Conservation (phyloP, 2,329 filamentous ascomycete genomes). For the Trichoderma brevicompactum region DNA sequence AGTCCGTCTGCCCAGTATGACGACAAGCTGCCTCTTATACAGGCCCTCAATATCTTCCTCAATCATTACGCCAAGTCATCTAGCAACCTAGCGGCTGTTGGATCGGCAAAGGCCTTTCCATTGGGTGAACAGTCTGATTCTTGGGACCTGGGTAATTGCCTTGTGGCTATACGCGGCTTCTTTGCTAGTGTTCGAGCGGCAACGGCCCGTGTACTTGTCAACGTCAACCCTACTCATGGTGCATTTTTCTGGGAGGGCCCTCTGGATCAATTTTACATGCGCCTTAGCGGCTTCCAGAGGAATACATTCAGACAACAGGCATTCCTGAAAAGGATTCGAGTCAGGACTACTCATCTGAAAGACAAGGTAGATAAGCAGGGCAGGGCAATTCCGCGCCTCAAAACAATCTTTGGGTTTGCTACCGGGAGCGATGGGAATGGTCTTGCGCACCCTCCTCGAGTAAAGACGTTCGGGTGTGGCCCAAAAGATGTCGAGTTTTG, state of each 20-base stretch:
- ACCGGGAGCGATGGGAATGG: conserved; percentile 41
- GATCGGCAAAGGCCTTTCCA: conserved; percentile 39
- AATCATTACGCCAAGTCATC: conserved; percentile 42
- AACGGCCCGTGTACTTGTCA: conserved; percentile 30
- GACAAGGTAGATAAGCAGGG: conserved; percentile 40
- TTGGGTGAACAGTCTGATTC: conserved; percentile 21
- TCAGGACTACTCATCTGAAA: conserved; percentile 47
- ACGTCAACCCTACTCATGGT: conserved; percentile 42
- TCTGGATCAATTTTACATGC: conserved; percentile 33
- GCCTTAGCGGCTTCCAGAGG: conserved; percentile 8
- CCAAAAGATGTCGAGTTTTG: conserved; percentile 61
- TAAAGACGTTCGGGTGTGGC: conserved; percentile 47
- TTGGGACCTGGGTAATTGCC: conserved; percentile 36
- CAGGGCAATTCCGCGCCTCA: conserved; percentile 43
- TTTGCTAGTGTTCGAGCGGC: conserved; percentile 32
- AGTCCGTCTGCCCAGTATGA: conserved; percentile 31
- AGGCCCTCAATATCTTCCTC: conserved; percentile 34
- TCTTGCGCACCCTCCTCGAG: conserved; percentile 36
- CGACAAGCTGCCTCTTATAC: conserved; percentile 35
- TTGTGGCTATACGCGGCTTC: conserved; percentile 40
- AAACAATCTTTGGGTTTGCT: conserved; percentile 45
- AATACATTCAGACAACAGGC: conserved; percentile 34
- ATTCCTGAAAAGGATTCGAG: conserved; percentile 46
- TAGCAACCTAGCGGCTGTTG: conserved; percentile 36
- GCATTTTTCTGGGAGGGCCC: conserved; percentile 41